Evolutionary conservation across 306 rosid species (phyloP), one percentile per base, ranked within the genome.

Genomic region (Abrus precatorius): DNA sequence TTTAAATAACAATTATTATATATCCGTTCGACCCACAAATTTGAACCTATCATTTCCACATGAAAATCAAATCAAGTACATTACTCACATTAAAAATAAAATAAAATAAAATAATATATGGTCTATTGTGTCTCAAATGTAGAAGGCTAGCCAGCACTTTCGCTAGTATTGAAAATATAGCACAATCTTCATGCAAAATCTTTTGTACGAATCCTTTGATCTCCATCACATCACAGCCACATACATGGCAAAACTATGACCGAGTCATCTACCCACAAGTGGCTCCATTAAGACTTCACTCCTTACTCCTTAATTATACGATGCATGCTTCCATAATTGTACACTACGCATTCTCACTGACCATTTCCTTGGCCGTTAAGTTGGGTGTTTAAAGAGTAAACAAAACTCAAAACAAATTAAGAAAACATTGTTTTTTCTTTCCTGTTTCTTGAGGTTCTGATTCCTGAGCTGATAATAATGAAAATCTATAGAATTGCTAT

Each of bases 401-500:
- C 49, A 40, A 49, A 61, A 12, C 63, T 63, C 54, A 78, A 78
- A 53, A 36, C 10, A 75, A 71, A 63, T 29, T 12, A 10, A 20
- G 36, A 5, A 65, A 78, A 57, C 43, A 64, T 47, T 20, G 68
- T 27, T 6, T 38, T 7, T 57, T 67, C 7, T 69, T n/a, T 52
- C 49, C 6, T 38, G 27, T 81, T 81, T 66, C 33, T 33, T 12
- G n/a, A 70, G 69, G 33, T 76, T 57, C 34, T 47, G 53, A 44
- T 56, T 78, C 28, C 11, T 38, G 55, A 62, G 20, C 29, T 34
- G 55, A 5, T 45, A 69, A 53, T n/a, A 54, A 81, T 92, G 97
- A 32, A 94, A 14, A 80, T 88, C 60, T 59, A 48, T 69, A 92
- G 84, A 81, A 88, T 94, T 36, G 83, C 94, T 6, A 28, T 94